Conservation (phyloP, 2,329 filamentous ascomycete species). For the Alternaria sp. region DNA sequence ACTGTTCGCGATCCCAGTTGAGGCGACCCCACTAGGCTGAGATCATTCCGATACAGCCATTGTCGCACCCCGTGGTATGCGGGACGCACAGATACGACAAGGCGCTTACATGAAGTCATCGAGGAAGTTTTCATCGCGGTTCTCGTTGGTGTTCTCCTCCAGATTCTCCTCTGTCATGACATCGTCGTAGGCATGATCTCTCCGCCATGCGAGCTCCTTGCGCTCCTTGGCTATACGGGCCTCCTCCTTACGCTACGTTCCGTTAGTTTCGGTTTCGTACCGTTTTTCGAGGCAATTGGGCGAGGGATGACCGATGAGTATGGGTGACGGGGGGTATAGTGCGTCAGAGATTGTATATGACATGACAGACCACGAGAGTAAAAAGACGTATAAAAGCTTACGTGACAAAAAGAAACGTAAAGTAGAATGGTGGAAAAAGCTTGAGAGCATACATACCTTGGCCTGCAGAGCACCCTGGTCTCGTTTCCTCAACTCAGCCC, state of each 20-base stretch:
- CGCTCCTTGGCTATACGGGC: slow-evolving; percentile 77
- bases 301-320: neutral
- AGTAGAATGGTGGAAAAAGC: neutral
- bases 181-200: slow-evolving; percentile 98
- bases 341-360: neutral
- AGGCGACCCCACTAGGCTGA: slow-evolving; percentile 5
- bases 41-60: slow-evolving; percentile 17
- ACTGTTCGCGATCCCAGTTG: slow-evolving; percentile 41
- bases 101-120: slow-evolving; percentile 75
- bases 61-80: slow-evolving; percentile 11
- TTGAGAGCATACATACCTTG: slow-evolving; percentile 60
- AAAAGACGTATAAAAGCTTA: neutral
- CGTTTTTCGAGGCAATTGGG: neutral
- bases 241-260: slow-evolving; percentile 76
- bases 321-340: neutral
- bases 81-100: neutral
- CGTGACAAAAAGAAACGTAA: neutral
- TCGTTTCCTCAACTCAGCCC: slow-evolving; percentile 74
- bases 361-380: neutral
- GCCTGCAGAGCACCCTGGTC: slow-evolving; percentile 71
- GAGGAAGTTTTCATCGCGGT: slow-evolving; percentile 77
- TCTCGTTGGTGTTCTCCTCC: slow-evolving; percentile 82
- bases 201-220: slow-evolving; percentile 90
- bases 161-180: slow-evolving; percentile 85
- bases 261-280: slow-evolving; percentile 16